Evolutionary conservation across 495 filamentous ascomycete species (phyloP), one percentile per base, ranked within the genome.

Genomic region (Apiosordaria backusii): DNA sequence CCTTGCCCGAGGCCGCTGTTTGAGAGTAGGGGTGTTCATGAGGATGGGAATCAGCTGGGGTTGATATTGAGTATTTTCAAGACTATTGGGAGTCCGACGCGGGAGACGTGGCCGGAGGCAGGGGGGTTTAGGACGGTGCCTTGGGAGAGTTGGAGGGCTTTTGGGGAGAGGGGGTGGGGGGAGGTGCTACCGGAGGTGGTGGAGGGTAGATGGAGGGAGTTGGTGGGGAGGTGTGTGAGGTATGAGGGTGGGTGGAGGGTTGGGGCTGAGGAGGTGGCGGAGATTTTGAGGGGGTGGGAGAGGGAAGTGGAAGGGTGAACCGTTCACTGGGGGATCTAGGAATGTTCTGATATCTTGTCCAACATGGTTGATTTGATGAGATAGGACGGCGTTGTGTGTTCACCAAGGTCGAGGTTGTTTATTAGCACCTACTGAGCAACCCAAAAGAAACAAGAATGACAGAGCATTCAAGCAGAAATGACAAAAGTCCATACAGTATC

Each of bases 11-110:
- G 78, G 57, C 78, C 88, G 18, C 80, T 98, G 2, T 98, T 99
- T 68, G 91, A 96, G 64, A 84, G 80, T 3, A 79, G 79, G 10
- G 67, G 78, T 69, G 86, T 88, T 1, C 90, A 92, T 25, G 91
- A 93, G 61, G 80, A 97, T 50, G 95, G 95, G 1, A 98, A 91
- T 72, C 96, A 99, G 76, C 82, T 99, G 29, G 90, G 91, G 4
- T 80, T 99, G 50, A 91, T 99, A 57, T 82, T 90, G 60, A 96
- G 90, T 69, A 93, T 97, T 21, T 99, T 99, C 77, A 85, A 87
- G 75, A 92, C 86, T 15, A 77, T 98, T 25, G 95, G 95, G 6
- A 97, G 93, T 3, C 95, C 95, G 0, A 88, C 88, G 57, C 77
- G 83, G 53, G 81, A 87, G 40, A 85, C 73, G 0, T 99, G 95